These are phyloP conservation scores for Debaryomyces castellii DNA, from an alignment of 805 yeast species.

Conservation along the genomic window DNA sequence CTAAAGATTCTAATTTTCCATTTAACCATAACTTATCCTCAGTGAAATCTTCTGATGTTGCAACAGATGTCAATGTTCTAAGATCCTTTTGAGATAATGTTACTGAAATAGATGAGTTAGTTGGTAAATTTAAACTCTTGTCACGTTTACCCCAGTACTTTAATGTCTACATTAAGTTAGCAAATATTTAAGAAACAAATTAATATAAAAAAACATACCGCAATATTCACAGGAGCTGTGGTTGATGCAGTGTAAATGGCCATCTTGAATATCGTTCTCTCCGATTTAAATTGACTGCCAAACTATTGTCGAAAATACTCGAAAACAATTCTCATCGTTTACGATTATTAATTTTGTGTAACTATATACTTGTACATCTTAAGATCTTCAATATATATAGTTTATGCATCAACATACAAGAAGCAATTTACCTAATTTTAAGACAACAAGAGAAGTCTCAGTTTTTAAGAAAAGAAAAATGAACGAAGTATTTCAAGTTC, in stretches of 20 bases:
- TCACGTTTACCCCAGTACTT: conserved; percentile 99
- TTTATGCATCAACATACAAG: neutral
- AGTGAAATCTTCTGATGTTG: conserved; percentile 55
- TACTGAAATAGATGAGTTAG: conserved; percentile 93
- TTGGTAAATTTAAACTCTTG: conserved; percentile 82
- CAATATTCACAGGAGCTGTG: conserved; percentile 97
- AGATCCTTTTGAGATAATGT: conserved; percentile 89
- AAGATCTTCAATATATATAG: no score
- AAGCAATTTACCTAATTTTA: no score
- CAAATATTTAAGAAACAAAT: neutral
- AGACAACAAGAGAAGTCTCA: no score
- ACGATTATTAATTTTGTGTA: conserved; percentile 1
- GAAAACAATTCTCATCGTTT: conserved; percentile 2
- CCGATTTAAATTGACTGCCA: conserved; percentile 4
- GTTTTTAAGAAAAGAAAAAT: neutral
- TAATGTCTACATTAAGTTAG: conserved; percentile 54
- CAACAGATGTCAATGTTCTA: conserved; percentile 87
- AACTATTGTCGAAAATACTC: conserved; percentile 1
- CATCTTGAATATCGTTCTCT: conserved; percentile 28
- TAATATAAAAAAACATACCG: conserved; percentile 51
- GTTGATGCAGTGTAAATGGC: conserved; percentile 69
- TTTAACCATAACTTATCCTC: conserved; percentile 81
- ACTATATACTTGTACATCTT: neutral
- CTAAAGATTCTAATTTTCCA: conserved; percentile 75
- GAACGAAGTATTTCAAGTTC: neutral